These are phyloP conservation scores for Sporisorium reilianum DNA, from an alignment of 1,284 basidiomycete species.

Conservation along the genomic window DNA sequence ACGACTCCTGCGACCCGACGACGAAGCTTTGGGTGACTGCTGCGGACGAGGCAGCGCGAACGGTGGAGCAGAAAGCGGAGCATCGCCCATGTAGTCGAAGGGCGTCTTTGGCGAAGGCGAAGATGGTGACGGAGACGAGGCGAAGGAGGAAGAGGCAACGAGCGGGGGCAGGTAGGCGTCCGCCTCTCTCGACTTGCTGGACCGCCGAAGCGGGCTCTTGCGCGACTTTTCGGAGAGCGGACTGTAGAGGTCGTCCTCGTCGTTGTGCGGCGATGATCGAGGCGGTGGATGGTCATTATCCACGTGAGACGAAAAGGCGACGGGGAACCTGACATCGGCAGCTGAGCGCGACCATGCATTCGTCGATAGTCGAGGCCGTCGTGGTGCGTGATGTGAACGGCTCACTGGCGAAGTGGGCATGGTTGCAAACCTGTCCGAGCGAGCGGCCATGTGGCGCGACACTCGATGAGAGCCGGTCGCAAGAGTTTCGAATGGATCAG, in stretches of 20 bases:
- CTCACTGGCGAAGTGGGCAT: slow-evolving; percentile 22
- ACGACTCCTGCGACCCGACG: slow-evolving; percentile 14
- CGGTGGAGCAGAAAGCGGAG: slow-evolving; percentile 12
- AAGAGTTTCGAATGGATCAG: slow-evolving; percentile 22
- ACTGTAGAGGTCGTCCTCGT: slow-evolving; percentile 22
- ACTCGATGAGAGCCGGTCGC: background rate
- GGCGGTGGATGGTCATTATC: background rate
- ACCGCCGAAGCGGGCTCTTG: background rate
- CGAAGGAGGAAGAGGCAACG: slow-evolving; percentile 15
- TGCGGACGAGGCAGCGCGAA: slow-evolving; percentile 9
- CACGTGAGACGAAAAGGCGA: slow-evolving; percentile 12
- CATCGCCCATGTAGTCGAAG: slow-evolving; percentile 14
- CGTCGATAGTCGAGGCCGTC: slow-evolving; percentile 15
- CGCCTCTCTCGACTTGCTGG: slow-evolving; percentile 4
- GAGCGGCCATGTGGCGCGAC: slow-evolving; percentile 11
- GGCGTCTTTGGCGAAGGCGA: slow-evolving; percentile 30
- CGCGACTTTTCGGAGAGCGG: slow-evolving; percentile 7
- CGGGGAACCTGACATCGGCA: slow-evolving; percentile 2
- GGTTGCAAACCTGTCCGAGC: slow-evolving; percentile 19
- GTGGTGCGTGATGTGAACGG: background rate
- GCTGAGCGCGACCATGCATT: slow-evolving; percentile 13
- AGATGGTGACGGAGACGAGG: slow-evolving; percentile 16
- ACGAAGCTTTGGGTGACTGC: slow-evolving; percentile 9
- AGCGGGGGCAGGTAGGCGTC: slow-evolving; percentile 14
- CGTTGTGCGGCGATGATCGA: background rate